Evolutionary conservation across 73 alveolate genomes (phyloP).

Genomic region (Symbiodinium pilosum): DNA sequence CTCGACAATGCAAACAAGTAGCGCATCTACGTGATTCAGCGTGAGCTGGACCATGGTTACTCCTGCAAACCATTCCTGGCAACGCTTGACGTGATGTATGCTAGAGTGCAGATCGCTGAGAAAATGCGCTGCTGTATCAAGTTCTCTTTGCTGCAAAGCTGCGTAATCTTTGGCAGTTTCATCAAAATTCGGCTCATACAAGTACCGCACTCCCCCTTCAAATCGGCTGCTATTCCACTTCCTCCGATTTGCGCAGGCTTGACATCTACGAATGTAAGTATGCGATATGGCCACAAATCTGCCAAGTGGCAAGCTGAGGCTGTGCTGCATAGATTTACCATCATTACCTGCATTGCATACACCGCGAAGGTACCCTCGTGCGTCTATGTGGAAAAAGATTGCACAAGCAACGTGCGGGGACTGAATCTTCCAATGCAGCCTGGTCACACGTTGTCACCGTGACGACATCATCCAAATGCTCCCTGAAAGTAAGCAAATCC

Average conservation of each 20-base stretch:
- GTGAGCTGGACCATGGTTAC: conserved; percentile 81
- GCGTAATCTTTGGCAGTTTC: conserved; percentile 65
- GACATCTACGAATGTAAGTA: too few species aligned
- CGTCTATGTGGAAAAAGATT: too few species aligned
- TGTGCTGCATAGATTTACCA: neutral
- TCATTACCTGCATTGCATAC: neutral
- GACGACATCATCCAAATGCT: conserved; percentile 32
- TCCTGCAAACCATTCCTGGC: conserved; percentile 79
- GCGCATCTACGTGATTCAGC: conserved; percentile 63
- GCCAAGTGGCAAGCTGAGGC: neutral
- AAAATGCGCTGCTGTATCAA: neutral
- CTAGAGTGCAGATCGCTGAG: neutral
- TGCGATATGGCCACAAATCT: neutral
- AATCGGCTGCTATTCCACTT: conserved; percentile 85
- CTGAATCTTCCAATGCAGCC: conserved; percentile 1
- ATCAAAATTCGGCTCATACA: conserved; percentile 70
- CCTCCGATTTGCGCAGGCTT: neutral
- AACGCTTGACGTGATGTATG: neutral
- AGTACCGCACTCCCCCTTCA: conserved; percentile 78
- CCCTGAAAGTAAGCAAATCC: conserved; percentile 54
- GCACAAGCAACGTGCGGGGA: neutral
- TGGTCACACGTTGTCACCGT: conserved; percentile 31
- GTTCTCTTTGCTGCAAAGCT: neutral
- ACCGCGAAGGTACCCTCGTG: neutral
- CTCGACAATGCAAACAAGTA: neutral